Conservation (phyloP, 1,284 basidiomycete species). For the Tremellales sp. region DNA sequence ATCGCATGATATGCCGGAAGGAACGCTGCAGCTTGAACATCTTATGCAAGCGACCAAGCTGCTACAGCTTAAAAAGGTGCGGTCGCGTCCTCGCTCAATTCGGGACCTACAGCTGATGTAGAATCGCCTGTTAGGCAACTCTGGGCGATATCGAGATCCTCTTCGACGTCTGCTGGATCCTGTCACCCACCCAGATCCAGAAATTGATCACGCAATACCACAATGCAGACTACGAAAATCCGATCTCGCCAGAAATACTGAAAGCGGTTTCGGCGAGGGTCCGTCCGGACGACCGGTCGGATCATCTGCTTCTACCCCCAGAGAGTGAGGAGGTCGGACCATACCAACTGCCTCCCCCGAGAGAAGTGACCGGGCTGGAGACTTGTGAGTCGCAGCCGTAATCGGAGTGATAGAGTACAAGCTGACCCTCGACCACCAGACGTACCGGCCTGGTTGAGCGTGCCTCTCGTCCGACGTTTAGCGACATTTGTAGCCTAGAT, state of each 20-base stretch:
- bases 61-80: slow-evolving; percentile 94
- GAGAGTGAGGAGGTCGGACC: slow-evolving; percentile 94
- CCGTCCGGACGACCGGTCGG: slow-evolving; percentile 88
- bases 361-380: slow-evolving; percentile 47
- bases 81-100: slow-evolving; percentile 18
- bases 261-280: slow-evolving; percentile 93
- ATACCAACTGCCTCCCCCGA: slow-evolving; percentile 45
- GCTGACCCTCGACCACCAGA: slow-evolving; percentile 15
- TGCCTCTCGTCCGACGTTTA: slow-evolving; percentile 36
- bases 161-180: slow-evolving; percentile 99
- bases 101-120: slow-evolving; percentile 11
- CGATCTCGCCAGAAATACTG: slow-evolving; percentile 92
- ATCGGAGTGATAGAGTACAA: neutral
- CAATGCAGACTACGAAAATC: slow-evolving; percentile 87
- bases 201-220: slow-evolving; percentile 98
- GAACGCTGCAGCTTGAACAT: slow-evolving; percentile 94
- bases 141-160: slow-evolving; percentile 95
- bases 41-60: slow-evolving; percentile 99
- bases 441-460: slow-evolving; percentile 38
- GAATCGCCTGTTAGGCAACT: slow-evolving; percentile 67
- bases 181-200: slow-evolving; percentile 98
- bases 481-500: slow-evolving; percentile 34
- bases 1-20: slow-evolving; percentile 98
- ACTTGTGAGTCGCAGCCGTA: slow-evolving; percentile 39
- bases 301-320: slow-evolving; percentile 87